phyloP scores from a whole-genome alignment of 352 stramenopile species.

The Pythium apleroticum region DNA sequence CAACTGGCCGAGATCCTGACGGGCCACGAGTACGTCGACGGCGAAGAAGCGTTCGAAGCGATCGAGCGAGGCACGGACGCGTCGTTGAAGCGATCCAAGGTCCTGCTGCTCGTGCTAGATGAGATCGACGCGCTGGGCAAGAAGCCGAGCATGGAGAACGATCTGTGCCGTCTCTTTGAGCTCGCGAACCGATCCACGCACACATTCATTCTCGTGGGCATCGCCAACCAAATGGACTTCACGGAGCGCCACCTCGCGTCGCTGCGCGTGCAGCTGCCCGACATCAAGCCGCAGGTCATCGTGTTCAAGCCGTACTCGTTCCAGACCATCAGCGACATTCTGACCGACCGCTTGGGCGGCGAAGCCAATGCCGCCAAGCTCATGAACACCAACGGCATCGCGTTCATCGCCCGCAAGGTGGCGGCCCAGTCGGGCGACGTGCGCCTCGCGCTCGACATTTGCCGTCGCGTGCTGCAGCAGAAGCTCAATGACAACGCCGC shows the following conservation, averaged over 20 bases:
- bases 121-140: slow-evolving; percentile 80
- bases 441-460: slow-evolving; percentile 71
- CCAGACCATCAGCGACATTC: slow-evolving; percentile 76
- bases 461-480: slow-evolving; percentile 63
- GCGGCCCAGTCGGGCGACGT: slow-evolving; percentile 77
- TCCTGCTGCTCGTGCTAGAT: slow-evolving; percentile 75
- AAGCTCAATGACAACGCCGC: slow-evolving; percentile 34
- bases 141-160: slow-evolving; percentile 60
- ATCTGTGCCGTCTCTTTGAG: slow-evolving; percentile 79
- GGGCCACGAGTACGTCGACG: slow-evolving; percentile 39
- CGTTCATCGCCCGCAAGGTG: slow-evolving; percentile 81
- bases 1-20: slow-evolving; percentile 58
- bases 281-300: slow-evolving; percentile 57
- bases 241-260: slow-evolving; percentile 73
- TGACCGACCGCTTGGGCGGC: slow-evolving; percentile 64
- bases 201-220: slow-evolving; percentile 75
- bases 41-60: slow-evolving; percentile 59
- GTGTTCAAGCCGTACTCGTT: slow-evolving; percentile 83
- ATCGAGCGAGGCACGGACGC: slow-evolving; percentile 56
- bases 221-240: slow-evolving; percentile 86
- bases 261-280: slow-evolving; percentile 50
- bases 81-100: slow-evolving; percentile 47
- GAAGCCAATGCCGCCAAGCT: slow-evolving; percentile 41
- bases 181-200: slow-evolving; percentile 57
- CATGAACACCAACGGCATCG: slow-evolving; percentile 67